Evolutionary conservation across 306 rosid species (phyloP).

Genomic region (Oemleria cerasiformis): DNA sequence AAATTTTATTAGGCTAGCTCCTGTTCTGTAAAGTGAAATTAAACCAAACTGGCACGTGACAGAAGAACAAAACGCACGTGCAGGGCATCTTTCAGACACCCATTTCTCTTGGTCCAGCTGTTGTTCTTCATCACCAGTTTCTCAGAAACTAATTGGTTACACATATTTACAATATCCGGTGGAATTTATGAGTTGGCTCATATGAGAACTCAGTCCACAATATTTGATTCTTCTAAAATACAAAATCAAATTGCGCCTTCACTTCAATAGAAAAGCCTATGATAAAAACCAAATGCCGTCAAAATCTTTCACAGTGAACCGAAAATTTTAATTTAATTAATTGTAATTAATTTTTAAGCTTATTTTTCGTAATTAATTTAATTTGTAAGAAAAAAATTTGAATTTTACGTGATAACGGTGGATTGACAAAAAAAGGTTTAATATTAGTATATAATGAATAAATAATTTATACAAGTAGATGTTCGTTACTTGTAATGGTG

Average conservation of each 20-base stretch:
- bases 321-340: no score
- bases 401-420: no score
- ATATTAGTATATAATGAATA: neutral
- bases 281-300: neutral
- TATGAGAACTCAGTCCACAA: neutral
- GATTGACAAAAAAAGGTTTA: no score
- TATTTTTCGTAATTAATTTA: neutral
- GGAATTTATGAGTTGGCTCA: neutral
- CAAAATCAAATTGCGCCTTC: neutral
- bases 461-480: neutral
- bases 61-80: slow-evolving; percentile 8
- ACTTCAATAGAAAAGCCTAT: neutral
- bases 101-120: neutral
- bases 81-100: neutral
- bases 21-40: neutral
- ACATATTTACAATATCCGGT: neutral
- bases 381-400: no score
- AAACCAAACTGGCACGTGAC: neutral
- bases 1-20: neutral
- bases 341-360: no score
- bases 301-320: no score
- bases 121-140: neutral
- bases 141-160: neutral
- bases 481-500: slow-evolving; percentile 11
- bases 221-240: neutral